These are phyloP conservation scores for Sphagnurus paluster DNA, from an alignment of 1,284 basidiomycete species.

Conservation along the genomic window DNA sequence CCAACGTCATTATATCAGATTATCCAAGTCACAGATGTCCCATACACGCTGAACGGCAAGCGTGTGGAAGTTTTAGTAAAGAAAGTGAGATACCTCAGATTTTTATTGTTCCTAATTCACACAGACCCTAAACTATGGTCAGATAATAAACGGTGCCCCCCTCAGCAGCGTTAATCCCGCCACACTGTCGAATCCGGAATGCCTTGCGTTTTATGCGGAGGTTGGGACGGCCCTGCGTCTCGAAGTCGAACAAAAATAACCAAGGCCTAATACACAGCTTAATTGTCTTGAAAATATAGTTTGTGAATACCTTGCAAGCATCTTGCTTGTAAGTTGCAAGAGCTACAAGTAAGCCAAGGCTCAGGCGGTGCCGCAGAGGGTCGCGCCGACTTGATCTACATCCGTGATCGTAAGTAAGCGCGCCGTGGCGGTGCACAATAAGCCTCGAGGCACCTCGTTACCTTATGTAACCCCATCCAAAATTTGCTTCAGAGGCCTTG, in stretches of 20 bases:
- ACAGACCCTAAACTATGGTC: conserved; percentile 16
- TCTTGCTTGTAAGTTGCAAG: too few species aligned
- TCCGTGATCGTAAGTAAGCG: conserved; percentile 9
- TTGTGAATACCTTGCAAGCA: too few species aligned
- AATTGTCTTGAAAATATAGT: too few species aligned
- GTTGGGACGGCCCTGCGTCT: conserved; percentile 55
- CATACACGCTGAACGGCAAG: conserved; percentile 87
- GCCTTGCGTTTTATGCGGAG: conserved; percentile 62
- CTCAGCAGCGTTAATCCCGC: conserved; percentile 71
- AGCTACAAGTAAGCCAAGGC: too few species aligned
- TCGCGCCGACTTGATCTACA: too few species aligned
- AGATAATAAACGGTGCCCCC: conserved; percentile 84
- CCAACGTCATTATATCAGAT: conserved; percentile 55
- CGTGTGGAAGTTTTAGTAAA: conserved; percentile 83
- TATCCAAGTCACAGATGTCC: conserved; percentile 70
- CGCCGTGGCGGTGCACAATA: conserved; percentile 30
- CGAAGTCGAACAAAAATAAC: conserved; percentile 26
- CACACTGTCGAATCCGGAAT: conserved; percentile 77
- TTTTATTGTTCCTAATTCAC: conserved; percentile 15
- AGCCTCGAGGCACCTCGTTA: conserved; percentile 28
- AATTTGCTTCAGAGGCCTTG: too few species aligned
- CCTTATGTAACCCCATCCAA: conserved; percentile 21
- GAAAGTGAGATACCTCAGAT: conserved; percentile 50
- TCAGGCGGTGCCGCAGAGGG: too few species aligned
- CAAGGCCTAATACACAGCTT: neutral